These are phyloP conservation scores for Paracoccidioides brasiliensis DNA, from an alignment of 2,329 filamentous ascomycete genomes.

Conservation along the genomic window DNA sequence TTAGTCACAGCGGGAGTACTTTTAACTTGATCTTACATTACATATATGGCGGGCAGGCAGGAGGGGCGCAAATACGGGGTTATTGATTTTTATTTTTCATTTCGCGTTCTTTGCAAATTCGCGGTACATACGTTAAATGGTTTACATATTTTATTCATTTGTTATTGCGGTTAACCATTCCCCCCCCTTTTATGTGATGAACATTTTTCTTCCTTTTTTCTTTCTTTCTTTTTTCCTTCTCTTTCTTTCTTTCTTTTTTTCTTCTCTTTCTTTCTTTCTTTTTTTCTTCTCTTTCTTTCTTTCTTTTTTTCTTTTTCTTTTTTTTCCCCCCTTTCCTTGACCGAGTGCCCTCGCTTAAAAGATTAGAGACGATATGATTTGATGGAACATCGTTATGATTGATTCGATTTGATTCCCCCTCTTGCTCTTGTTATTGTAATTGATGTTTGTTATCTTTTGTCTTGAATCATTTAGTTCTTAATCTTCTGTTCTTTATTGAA, in stretches of 20 bases:
- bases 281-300: background rate
- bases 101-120: background rate
- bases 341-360: too few relatives aligned
- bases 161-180: background rate
- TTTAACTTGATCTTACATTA: too few relatives aligned
- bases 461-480: too few relatives aligned
- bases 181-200: background rate
- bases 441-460: too few relatives aligned
- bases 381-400: too few relatives aligned
- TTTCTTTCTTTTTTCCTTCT: background rate
- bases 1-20: too few relatives aligned
- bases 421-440: too few relatives aligned
- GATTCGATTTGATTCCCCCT: too few relatives aligned
- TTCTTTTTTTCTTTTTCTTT: background rate
- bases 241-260: background rate
- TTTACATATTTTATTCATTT: background rate
- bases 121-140: background rate
- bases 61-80: background rate
- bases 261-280: background rate
- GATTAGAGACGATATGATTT: too few relatives aligned
- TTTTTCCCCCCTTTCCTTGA: background rate
- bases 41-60: background rate
- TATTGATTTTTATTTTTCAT: background rate
- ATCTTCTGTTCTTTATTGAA: too few relatives aligned
- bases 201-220: background rate